Base-by-base conservation (phyloP, 306 rosid species). In the Luffa acutangula region DNA sequence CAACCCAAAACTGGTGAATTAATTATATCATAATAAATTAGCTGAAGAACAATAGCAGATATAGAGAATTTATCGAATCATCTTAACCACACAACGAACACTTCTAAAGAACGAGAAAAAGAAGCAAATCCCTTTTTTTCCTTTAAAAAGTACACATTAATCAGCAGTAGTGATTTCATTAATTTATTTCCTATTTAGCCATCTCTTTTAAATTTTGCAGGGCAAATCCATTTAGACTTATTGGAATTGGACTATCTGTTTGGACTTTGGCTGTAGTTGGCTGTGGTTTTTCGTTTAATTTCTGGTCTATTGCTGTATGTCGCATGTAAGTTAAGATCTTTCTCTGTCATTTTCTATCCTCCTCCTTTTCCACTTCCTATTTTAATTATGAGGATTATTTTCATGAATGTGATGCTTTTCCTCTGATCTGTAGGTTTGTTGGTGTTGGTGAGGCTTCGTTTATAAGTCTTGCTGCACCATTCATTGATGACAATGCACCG, bases 401-500 rank as follows among this genome's bases (percentile, higher is more conserved):
- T 60, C 71, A 14, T 10, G 73, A 57, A 49, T 57, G 53, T 46
- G 31, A 41, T 75, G 21, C 25, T 34, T 83, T 76, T 80, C 62
- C 81, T 42, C 7, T 49, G 54, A 73, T 73, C 7, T 60, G 66
- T 83, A 92, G 97, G 97, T 42, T 94, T 11, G 97, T 92, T 79
- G 97, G 97, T 80, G 91, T 90, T 75, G 97, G 97, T 2, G 98
- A 94, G 89, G 98, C 98, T 63, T 94, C 98, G 34, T 94, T 94
- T 80, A 84, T 92, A 77, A 94, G 97, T 86, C 94, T 94, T 81
- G 98, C 98, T 78, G 94, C 98, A 12, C 98, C 98, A 46, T 94
- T 92, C 83, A 94, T 94, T 76, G 94, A 92, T 79, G 98, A 94
- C 78, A 92, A 89, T 80, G 97, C 98, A 75, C 98, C 98, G 6